Evolutionary conservation across 108 stramenopile genomes (phyloP), one percentile per base, ranked within the genome.

Genomic region (Nannochloropsis salina): DNA sequence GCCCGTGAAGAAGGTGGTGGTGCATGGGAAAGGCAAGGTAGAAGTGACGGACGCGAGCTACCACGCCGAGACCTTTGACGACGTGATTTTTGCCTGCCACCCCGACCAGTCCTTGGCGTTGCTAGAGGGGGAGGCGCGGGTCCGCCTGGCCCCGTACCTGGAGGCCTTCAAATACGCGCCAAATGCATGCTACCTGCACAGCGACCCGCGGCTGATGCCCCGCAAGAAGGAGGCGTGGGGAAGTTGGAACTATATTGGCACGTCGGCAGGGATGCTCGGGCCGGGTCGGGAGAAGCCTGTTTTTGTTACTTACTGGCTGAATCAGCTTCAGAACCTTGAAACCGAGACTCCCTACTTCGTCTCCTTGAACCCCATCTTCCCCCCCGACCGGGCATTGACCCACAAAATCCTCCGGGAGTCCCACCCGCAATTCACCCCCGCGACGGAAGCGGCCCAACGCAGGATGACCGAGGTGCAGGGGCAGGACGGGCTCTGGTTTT

Each of bases 281-380:
- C 86, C 87, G 41, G 86, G 47, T n/a, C 44, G 85, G 42, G 9
- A 90, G 41, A 83, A 86, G 74, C 89, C 88, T 21, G 90, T 90
- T 40, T 96, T 93, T 85, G 96, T 97, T 40, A 97, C 97, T 43
- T 98, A 98, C 91, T 95, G 95, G 94, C 91, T 98, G 86, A 99
- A 99, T 91, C 93, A 91, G 80, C 89, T 99, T 42, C 98, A 99
- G 90, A 96, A 94, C 87, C 90, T 96, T 3, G 86, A 91, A 74
- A 92, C 92, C 11, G 80, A 83, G 12, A 86, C 86, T n/a, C 93
- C 95, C 80, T 87, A 96, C 20, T 96, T 99, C 83, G 95, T 98
- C 9, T 94, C 96, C 41, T 90, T 99, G 74, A 99, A 99, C 90
- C 98, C 98, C 15, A 93, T 93, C 86, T 86, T 88, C 18, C 84